A percentile compares a stretch with the other conserved stretches of the same genome.
Conservation (phyloP, 805 yeast species). For the Schwanniomyces vanrijiae region DNA sequence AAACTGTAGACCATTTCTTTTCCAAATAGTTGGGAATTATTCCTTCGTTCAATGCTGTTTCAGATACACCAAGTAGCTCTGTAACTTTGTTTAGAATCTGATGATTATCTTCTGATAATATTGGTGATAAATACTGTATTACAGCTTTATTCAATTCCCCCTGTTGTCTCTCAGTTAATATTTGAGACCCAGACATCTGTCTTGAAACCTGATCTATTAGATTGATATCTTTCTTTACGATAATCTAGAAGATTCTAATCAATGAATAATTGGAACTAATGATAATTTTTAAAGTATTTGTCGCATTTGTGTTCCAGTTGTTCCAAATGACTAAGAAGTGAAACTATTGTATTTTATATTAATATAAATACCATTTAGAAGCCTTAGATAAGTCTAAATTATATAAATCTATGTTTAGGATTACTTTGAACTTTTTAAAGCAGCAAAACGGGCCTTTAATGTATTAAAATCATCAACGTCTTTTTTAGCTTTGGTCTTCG, state of each 20-base stretch:
- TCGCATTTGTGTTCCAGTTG: background rate
- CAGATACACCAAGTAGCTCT: constrained; percentile 10
- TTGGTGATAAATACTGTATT: constrained; percentile 46
- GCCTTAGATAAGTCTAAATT: background rate
- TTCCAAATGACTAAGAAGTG: background rate
- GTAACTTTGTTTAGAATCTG: constrained; percentile 10
- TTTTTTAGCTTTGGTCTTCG: constrained; percentile 36
- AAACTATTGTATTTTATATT: background rate
- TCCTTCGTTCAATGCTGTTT: constrained; percentile 20
- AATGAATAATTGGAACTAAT: background rate
- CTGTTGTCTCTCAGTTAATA: constrained; percentile 44
- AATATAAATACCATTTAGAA: background rate
- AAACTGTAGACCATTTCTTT: constrained; percentile 85
- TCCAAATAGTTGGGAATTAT: constrained; percentile 50
- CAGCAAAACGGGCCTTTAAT: constrained; percentile 72
- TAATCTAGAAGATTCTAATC: background rate
- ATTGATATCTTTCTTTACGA: background rate
- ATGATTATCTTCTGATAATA: constrained; percentile 18
- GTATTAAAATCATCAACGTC: constrained; percentile 58
- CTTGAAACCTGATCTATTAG: background rate
- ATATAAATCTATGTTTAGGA: background rate
- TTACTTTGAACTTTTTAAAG: constrained; percentile 43
- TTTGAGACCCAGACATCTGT: constrained; percentile 7
- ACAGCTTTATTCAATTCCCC: constrained; percentile 48
- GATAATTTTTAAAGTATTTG: background rate